These are phyloP conservation scores for Rhexocercosporidium sp. DNA, from an alignment of 2,329 filamentous ascomycete species.

Conservation along the genomic window DNA sequence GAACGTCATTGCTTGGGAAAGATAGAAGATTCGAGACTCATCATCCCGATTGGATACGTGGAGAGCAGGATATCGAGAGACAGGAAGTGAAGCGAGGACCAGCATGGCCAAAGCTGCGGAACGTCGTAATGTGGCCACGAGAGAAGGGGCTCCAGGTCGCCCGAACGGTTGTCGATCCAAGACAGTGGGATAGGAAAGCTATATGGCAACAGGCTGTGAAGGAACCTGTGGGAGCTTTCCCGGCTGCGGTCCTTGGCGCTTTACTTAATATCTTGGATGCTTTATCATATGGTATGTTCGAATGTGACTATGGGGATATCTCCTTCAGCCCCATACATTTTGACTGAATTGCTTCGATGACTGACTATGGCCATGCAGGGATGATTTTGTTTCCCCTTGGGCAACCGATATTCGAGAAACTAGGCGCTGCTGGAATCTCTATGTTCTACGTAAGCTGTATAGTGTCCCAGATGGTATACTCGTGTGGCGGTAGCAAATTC, in stretches of 20 bases:
- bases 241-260: constrained; percentile 86
- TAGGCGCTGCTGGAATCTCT: constrained; percentile 93
- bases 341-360: not conserved
- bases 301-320: not conserved
- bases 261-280: constrained; percentile 94
- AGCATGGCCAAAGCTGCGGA: constrained; percentile 40
- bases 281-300: constrained; percentile 77
- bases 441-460: constrained; percentile 99
- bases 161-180: constrained; percentile 59
- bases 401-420: constrained; percentile 79
- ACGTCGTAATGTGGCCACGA: constrained; percentile 32
- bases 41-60: constrained; percentile 40
- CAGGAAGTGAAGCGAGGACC: constrained; percentile 28
- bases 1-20: constrained; percentile 39
- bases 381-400: constrained; percentile 96
- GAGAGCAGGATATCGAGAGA: constrained; percentile 41
- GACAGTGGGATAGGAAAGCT: constrained; percentile 71
- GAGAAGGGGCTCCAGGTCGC: constrained; percentile 31
- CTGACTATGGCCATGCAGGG: constrained; percentile 49
- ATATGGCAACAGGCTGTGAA: constrained; percentile 70
- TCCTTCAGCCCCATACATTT: not conserved
- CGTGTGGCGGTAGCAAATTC: constrained; percentile 83
- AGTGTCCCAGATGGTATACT: constrained; percentile 89
- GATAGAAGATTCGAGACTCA: constrained; percentile 20
- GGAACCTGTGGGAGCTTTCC: constrained; percentile 73